These are phyloP conservation scores for Tetragonia tetragonoides DNA, from an alignment of 148 eudicot species.

Conservation along the genomic window DNA sequence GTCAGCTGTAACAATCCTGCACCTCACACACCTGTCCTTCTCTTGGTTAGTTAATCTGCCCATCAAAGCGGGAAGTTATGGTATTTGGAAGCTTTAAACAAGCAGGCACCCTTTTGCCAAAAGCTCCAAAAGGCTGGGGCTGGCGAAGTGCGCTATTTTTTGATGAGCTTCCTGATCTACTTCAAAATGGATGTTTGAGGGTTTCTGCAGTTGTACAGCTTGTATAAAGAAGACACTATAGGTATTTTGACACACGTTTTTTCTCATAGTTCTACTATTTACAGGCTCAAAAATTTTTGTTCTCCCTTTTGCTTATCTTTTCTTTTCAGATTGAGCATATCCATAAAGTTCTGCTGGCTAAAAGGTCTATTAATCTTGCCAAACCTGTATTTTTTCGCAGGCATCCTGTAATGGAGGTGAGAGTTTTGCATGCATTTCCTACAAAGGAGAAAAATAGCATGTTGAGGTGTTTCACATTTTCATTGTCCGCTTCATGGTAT, in stretches of 20 bases:
- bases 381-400: background rate
- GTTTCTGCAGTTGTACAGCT: slow-evolving; percentile 95
- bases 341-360: background rate
- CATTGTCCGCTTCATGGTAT: background rate
- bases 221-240: slow-evolving; percentile 35
- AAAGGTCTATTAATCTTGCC: background rate
- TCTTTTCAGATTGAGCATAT: background rate
- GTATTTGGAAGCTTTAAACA: slow-evolving; percentile 95
- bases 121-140: slow-evolving; percentile 99
- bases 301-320: background rate
- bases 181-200: slow-evolving; percentile 84
- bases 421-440: background rate
- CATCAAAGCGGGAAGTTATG: slow-evolving; percentile 98
- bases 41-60: slow-evolving; percentile 73
- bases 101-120: slow-evolving; percentile 89
- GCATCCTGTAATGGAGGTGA: background rate
- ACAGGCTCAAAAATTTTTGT: background rate
- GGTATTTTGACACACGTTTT: background rate
- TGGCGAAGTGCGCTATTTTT: slow-evolving; percentile 95
- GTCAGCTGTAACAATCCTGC: background rate
- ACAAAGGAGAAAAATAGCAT: background rate
- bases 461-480: background rate
- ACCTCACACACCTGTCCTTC: background rate
- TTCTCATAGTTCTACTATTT: background rate
- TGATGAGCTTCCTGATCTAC: slow-evolving; percentile 88